Evolutionary conservation across 495 filamentous ascomycete species (phyloP), one percentile per base, ranked within the genome.

Genomic region (Penicillium egyptiacum): DNA sequence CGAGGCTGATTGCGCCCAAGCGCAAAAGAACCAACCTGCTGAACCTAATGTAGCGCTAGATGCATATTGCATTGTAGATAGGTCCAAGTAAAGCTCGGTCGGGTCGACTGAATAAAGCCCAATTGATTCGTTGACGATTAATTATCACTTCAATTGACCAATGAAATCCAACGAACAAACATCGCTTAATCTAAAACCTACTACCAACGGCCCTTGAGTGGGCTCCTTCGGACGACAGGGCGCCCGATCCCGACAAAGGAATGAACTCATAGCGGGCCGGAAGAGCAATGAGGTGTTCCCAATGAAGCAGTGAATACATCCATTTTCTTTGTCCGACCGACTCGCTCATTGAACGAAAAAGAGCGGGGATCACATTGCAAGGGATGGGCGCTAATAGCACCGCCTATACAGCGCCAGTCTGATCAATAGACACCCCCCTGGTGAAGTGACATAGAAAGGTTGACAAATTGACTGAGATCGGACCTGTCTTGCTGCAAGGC

Each of bases 381-480:
- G 64, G 61, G 61, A 44, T 28, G 44, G 25, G 40, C 55, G n/a
- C 37, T 37, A 33, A 46, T 16, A 20, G 16, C 19, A 23, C 8
- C 20, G 19, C 8, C 9, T 37, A 22, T 39, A 37, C 14, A 20
- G 23, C 53, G 11, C 17, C 44, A 31, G 12, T 22, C n/a, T 25
- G 31, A 22, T 46, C 39, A 47, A 33, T 30, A 50, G 10, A 25
- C 43, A 37, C 17, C 20, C 47, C 61, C 61, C 55, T 67, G 64
- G 62, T 50, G 9, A 20, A 30, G 54, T 47, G n/a, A 12, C 26
- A 42, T 41, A 31, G n/a, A 17, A 23, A 10, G 1, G 31, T 66
- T 64, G 35, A 4, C 23, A 67, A 64, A 39, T 46, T 39, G 43
- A 45, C 61, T 20, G 55, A 51, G 45, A 50, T 59, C 53, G 43